phyloP scores from a whole-genome alignment of 1,284 basidiomycete species.

The Leccinum solheimii region DNA sequence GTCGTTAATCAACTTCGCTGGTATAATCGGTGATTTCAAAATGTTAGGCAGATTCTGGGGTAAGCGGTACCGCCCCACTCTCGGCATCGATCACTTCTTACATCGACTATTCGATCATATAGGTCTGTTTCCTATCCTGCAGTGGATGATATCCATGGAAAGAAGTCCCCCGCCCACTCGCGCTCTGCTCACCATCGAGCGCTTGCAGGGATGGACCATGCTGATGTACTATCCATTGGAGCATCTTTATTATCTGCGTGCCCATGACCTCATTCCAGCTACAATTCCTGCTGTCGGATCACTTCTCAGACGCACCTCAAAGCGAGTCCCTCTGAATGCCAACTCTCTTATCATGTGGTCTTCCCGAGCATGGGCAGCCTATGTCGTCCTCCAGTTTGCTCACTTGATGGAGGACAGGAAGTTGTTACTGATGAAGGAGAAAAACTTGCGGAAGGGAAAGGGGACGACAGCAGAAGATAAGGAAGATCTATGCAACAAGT shows the following conservation, averaged over 20 bases:
- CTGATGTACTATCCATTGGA: constrained; percentile 80
- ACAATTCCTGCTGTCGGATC: constrained; percentile 46
- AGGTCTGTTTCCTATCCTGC: constrained; percentile 76
- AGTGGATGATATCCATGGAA: constrained; percentile 76
- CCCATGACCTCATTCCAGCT: constrained; percentile 62
- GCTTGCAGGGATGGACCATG: constrained; percentile 84
- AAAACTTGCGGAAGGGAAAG: constrained; percentile 58
- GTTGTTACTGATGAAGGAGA: constrained; percentile 54
- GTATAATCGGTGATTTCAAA: constrained; percentile 63
- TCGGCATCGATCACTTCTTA: background rate
- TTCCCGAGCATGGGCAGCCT: constrained; percentile 74
- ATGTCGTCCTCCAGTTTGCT: constrained; percentile 70
- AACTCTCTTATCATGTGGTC: constrained; percentile 63
- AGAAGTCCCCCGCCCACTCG: constrained; percentile 67
- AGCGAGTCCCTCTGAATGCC: constrained; percentile 47
- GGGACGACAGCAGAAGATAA: constrained; percentile 51
- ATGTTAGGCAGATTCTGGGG: constrained; percentile 78
- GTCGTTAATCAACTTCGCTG: constrained; percentile 55
- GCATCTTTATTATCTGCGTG: constrained; percentile 70
- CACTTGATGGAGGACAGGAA: constrained; percentile 69
- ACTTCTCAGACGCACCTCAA: constrained; percentile 42
- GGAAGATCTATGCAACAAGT: constrained; percentile 56
- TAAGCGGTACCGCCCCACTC: constrained; percentile 34
- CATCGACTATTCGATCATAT: constrained; percentile 3
- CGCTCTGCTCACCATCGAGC: constrained; percentile 71